Evolutionary conservation across 1,284 basidiomycete genomes (phyloP).

Genomic region (Microbotryum intermedium): DNA sequence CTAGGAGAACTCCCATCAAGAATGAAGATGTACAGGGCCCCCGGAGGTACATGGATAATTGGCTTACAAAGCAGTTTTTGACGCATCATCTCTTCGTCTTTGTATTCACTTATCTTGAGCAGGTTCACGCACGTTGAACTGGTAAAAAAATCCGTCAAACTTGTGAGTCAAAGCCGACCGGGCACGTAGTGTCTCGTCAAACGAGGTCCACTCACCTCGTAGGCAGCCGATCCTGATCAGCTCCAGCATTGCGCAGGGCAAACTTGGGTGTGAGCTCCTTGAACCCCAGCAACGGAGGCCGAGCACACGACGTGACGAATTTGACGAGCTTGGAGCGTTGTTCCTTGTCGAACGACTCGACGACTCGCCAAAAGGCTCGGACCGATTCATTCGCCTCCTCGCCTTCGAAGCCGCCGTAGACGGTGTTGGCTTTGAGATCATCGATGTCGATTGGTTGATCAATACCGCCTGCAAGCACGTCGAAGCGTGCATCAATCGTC

Average conservation of each 20-base stretch:
- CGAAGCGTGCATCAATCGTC: neutral
- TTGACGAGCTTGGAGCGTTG: conserved; percentile 64
- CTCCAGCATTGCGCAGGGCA: conserved; percentile 67
- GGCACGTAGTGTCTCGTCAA: neutral
- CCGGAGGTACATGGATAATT: neutral
- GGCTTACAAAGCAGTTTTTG: neutral
- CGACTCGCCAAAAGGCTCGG: conserved; percentile 40
- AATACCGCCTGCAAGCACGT: conserved; percentile 34
- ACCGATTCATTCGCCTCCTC: conserved; percentile 62
- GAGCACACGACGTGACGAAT: conserved; percentile 83
- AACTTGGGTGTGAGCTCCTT: conserved; percentile 77
- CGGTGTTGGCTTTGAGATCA: conserved; percentile 64
- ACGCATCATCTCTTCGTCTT: conserved; percentile 51
- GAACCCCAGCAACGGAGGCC: conserved; percentile 82
- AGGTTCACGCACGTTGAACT: conserved; percentile 64
- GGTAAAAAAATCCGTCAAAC: conserved; percentile 41
- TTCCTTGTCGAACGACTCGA: conserved; percentile 53
- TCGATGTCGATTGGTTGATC: conserved; percentile 59
- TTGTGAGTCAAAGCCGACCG: conserved; percentile 31
- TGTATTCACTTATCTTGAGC: conserved; percentile 59
- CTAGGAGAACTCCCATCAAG: neutral
- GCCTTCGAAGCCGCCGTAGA: conserved; percentile 56
- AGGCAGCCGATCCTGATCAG: conserved; percentile 65
- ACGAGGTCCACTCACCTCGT: conserved; percentile 35
- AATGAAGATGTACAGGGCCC: conserved; percentile 4